Base-by-base conservation (phyloP, 352 stramenopile genomes). In the Phytophthora sansomeana region DNA sequence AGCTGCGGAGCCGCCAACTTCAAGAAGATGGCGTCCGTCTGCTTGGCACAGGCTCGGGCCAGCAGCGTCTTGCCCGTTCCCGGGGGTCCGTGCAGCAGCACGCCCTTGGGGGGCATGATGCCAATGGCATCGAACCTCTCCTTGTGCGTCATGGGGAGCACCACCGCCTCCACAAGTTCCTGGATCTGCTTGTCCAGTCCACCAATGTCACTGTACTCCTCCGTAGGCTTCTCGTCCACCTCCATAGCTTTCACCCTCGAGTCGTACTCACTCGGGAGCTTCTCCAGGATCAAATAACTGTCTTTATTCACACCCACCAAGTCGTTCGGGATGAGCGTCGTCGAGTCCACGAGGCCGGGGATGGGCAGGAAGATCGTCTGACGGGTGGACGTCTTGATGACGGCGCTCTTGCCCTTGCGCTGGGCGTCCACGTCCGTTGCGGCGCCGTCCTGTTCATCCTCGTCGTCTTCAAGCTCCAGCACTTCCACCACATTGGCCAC, bases 251-350 rank as follows among this genome's bases (percentile, higher is more conserved):
- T 99, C 11, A 99, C 97, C 33, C 98, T 82, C 42, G 92, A 98
- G 77, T 99, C 98, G 77, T 99, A 99, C 85, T 99, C 98, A 17
- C 93, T 93, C 0, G 98, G 98, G 5, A 99, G 83, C 83, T 99
- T 99, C 80, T 99, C 97, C 24, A 99, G 66, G 66, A 99, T 98
- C 14, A 99, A 82, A 65, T 99, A 99, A 24, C 91, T 98, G 78
- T 99, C 98, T 80, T 99, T 99, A 82, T 99, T 99, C 13, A 97
- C 98, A 36, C 97, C 98, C 3, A 99, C 96, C 9, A 99, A 76
- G 68, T 99, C 98, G 52, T 97, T 98, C 0, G 98, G 97, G 59
- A 95, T 95, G 21, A 99, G 80, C 63, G 98, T 90, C 6, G 98
- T 77, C 19, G 95, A 88, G 75, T 98, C 88, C 14, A 99, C 92